A percentile compares a stretch with the other conserved stretches of the same genome.
Conservation (phyloP, 2,329 filamentous ascomycete species). For the Botryotinia convoluta region DNA sequence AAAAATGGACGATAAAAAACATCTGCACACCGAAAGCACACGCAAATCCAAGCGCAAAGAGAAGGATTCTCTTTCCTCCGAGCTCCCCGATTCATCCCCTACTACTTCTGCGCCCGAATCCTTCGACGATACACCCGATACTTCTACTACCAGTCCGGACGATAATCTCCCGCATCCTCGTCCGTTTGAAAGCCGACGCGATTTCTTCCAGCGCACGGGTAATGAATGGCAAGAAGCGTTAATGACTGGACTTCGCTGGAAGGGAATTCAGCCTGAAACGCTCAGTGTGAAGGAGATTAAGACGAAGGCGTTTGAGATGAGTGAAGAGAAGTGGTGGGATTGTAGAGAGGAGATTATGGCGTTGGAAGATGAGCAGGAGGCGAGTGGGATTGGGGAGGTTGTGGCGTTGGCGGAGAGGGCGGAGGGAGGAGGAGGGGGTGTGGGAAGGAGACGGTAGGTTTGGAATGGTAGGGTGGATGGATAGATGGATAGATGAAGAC, state of each 20-base stretch:
- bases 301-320: conserved; percentile 82
- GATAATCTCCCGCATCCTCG: conserved; percentile 40
- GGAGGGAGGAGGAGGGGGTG: conserved; percentile 29
- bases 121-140: conserved; percentile 51
- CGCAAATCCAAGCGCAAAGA: conserved; percentile 58
- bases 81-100: background rate
- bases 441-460: conserved; percentile 32
- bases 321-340: conserved; percentile 99
- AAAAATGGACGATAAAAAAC: conserved; percentile 38
- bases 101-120: conserved; percentile 43
- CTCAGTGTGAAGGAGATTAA: conserved; percentile 87
- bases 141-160: conserved; percentile 27
- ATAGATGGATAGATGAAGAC: too few species aligned
- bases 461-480: too few species aligned
- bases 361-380: conserved; percentile 94
- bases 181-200: conserved; percentile 78
- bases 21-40: conserved; percentile 43
- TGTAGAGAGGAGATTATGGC: conserved; percentile 88
- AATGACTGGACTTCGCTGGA: conserved; percentile 70
- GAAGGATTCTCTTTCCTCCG: conserved; percentile 40
- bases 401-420: conserved; percentile 65
- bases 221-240: conserved; percentile 88
- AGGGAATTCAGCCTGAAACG: conserved; percentile 63
- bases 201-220: conserved; percentile 87
- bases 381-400: conserved; percentile 80